Evolutionary conservation across 2,329 filamentous ascomycete species (phyloP).

Genomic region (Verticillium isaacii): DNA sequence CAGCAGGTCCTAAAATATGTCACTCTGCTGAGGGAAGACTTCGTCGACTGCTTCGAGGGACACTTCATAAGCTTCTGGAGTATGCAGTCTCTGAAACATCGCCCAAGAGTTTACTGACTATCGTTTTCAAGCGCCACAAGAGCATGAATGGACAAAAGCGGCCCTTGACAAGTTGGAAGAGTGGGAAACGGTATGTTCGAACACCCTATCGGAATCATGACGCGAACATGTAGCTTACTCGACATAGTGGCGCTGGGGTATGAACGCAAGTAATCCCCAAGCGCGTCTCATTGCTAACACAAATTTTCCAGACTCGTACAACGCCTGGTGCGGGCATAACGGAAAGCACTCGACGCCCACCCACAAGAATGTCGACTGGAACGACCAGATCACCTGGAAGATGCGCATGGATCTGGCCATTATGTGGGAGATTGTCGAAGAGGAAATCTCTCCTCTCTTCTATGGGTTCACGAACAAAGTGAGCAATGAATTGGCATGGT

Average conservation of each 20-base stretch:
- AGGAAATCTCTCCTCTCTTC: slow-evolving; percentile 15
- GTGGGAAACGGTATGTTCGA: slow-evolving; percentile 14
- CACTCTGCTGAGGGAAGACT: neutral
- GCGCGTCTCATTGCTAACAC: slow-evolving; percentile 14
- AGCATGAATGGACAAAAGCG: slow-evolving; percentile 12
- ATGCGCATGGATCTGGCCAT: slow-evolving; percentile 22
- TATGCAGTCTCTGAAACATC: slow-evolving; percentile 1
- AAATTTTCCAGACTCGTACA: slow-evolving; percentile 12
- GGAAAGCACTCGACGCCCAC: slow-evolving; percentile 18
- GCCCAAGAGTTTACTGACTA: neutral
- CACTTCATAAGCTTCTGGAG: slow-evolving; percentile 13
- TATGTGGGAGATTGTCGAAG: slow-evolving; percentile 22
- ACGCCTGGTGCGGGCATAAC: slow-evolving; percentile 22
- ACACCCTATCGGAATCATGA: neutral
- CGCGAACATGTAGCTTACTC: neutral
- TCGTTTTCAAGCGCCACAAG: slow-evolving; percentile 5
- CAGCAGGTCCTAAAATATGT: slow-evolving; percentile 7
- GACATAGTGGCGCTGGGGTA: slow-evolving; percentile 18
- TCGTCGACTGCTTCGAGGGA: slow-evolving; percentile 10
- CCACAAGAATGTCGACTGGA: slow-evolving; percentile 20
- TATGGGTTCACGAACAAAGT: neutral
- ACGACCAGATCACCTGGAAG: slow-evolving; percentile 24
- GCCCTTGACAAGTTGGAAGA: slow-evolving; percentile 10
- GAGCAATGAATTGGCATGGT: neutral
- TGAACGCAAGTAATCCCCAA: slow-evolving; percentile 3